Conservation (phyloP, 768 basidiomycete species). For the Leccinum sublutescens region DNA sequence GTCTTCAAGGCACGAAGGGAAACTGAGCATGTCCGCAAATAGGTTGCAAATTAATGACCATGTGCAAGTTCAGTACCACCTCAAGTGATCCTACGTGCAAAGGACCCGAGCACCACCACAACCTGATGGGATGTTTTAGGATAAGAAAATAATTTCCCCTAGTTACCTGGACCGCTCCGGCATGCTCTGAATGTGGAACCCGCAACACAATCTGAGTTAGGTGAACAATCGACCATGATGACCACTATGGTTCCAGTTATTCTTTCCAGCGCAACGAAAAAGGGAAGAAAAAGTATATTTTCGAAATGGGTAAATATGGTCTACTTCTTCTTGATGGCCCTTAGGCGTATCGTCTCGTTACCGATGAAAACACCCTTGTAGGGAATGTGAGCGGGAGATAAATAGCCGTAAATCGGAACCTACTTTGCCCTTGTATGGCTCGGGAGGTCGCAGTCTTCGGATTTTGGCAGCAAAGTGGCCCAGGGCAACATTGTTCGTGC, state of each 20-base stretch:
- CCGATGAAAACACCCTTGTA: slow-evolving; percentile 89
- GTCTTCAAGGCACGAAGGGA: not conserved
- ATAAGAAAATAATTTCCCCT: not conserved
- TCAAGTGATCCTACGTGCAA: not conserved
- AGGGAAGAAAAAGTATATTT: slow-evolving; percentile 4
- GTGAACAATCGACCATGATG: not conserved
- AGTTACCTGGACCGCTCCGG: no score
- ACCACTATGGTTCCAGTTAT: not conserved
- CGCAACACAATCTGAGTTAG: no score
- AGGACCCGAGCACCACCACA: not conserved
- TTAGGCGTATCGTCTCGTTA: slow-evolving; percentile 88
- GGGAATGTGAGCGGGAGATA: slow-evolving; percentile 3
- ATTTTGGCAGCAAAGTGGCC: slow-evolving; percentile 89
- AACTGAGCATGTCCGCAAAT: not conserved
- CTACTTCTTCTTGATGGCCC: slow-evolving; percentile 95
- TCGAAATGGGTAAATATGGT: slow-evolving; percentile 11
- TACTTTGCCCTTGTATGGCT: slow-evolving; percentile 98
- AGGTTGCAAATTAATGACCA: not conserved
- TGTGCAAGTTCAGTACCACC: not conserved
- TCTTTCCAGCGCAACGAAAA: not conserved
- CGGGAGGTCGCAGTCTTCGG: slow-evolving; percentile 81
- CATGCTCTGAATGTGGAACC: not conserved
- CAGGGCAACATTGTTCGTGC: slow-evolving; percentile 85
- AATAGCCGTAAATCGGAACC: slow-evolving; percentile 25
- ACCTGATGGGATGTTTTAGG: not conserved